Evolutionary conservation across 2,329 filamentous ascomycete genomes (phyloP), one percentile per base, ranked within the genome.

Genomic region (Coniochaeta pulveracea): DNA sequence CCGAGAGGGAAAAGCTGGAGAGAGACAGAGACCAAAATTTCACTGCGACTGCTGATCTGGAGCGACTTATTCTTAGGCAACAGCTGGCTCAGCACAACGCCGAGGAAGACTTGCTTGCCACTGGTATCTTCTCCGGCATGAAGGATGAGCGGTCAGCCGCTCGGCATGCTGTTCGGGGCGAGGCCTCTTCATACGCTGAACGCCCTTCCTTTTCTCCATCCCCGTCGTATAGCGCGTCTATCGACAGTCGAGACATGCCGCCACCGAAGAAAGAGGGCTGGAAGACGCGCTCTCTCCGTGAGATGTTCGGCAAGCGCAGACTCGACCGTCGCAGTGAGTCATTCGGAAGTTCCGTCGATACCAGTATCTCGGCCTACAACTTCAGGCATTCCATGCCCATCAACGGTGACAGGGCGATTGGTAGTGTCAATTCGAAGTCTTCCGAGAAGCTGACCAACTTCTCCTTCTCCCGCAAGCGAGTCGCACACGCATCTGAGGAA

Each of bases 51-150:
- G 37, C 39, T 11, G 38, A 43, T 15, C 31, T 43, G 3, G 40
- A 40, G 28, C 35, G 31, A 12, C 19, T 31, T 16, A 31, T 31
- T 9, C 24, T 33, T 34, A 29, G 58, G 27, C 40, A 60, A 16
- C 44, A 49, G 40, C 48, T 50, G 15, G 49, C 45, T 34, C 51
- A 51, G 34, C 37, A 45, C 19, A 50, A 40, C 40, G 49, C 53
- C 10, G 54, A 59, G 34, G 51, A 56, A 15, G 55, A 57, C 4
- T 44, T 66, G 10, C 49, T 63, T 10, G 57, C 59, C 3, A 60
- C 56, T 6, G 57, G 62, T 1, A 52, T 66, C 6, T 47, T 66
- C 11, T 50, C 55, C 1, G 63, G 62, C 1, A 39, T 65, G 9
- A 39, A 43, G 7, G 50, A 63, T 34, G 57, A 66, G 39, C 49